Conservation (phyloP, 164 flowering plant genomes). For the Paratinospora sagittata region DNA sequence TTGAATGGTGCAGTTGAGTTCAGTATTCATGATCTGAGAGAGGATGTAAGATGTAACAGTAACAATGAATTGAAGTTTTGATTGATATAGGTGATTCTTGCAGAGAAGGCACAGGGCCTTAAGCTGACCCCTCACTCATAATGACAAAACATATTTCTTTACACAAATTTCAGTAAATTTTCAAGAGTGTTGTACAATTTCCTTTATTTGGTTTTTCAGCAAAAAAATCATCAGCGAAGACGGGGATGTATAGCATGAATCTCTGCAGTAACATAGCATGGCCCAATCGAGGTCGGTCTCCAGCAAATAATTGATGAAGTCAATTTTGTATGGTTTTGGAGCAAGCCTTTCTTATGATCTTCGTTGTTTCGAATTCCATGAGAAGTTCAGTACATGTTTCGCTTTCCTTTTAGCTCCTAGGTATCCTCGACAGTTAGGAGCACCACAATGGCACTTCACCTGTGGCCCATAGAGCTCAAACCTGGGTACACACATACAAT, state of each 20-base stretch:
- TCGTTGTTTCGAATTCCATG: constrained; percentile 62
- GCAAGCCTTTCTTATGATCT: constrained; percentile 16
- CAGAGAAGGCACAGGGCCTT: no score
- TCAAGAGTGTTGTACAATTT: not conserved
- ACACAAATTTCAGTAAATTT: not conserved
- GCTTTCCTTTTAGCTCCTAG: constrained; percentile 68
- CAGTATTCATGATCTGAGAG: no score
- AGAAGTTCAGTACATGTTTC: constrained; percentile 20
- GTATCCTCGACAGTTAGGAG: constrained; percentile 71
- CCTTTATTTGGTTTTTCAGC: not conserved
- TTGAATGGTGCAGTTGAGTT: no score
- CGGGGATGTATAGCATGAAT: not conserved
- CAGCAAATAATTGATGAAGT: not conserved
- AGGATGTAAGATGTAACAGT: no score
- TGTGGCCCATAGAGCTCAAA: constrained; percentile 83
- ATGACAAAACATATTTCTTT: no score
- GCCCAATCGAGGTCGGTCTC: not conserved
- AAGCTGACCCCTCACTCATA: no score
- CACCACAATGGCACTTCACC: constrained; percentile 74
- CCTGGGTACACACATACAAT: constrained; percentile 24
- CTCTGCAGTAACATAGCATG: not conserved
- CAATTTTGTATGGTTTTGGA: not conserved
- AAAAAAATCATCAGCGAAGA: not conserved
- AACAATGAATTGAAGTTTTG: no score
- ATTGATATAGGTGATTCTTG: no score